phyloP scores from a whole-genome alignment of 2,329 filamentous ascomycete genomes.

The Akanthomyces dipterigenus region DNA sequence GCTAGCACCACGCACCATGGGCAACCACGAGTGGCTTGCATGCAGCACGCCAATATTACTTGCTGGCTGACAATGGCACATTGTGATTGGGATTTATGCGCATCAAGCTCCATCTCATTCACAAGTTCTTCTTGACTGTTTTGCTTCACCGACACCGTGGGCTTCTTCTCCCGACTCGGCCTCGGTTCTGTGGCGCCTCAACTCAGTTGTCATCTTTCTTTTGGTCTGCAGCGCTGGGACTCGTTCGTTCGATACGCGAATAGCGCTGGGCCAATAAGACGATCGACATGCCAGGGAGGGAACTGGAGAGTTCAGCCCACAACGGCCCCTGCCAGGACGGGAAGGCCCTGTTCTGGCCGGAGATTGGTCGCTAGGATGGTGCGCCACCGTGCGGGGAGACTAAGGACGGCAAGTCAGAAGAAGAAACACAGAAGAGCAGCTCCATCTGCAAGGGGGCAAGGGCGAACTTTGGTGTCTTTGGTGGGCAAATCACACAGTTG shows the following conservation, averaged over 20 bases:
- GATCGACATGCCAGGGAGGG: background rate
- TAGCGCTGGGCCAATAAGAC: background rate
- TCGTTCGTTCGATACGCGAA: background rate
- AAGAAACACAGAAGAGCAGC: background rate
- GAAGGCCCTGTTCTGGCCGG: background rate
- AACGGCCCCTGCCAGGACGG: constrained; percentile 1
- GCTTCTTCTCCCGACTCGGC: background rate
- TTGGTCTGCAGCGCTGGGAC: background rate
- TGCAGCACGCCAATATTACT: background rate
- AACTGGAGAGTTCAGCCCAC: background rate
- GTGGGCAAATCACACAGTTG: background rate
- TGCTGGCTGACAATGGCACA: background rate
- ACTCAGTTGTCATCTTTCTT: background rate
- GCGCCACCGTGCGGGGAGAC: constrained; percentile 7
- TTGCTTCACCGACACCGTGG: background rate
- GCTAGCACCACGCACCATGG: background rate
- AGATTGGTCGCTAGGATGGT: constrained; percentile 2
- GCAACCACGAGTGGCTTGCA: background rate
- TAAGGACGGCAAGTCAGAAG: background rate
- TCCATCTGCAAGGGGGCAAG: background rate
- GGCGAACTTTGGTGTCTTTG: background rate
- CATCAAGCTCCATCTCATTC: background rate
- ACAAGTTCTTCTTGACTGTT: background rate
- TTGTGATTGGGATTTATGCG: background rate
- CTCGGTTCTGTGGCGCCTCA: background rate